Evolutionary conservation across 106 monocot genomes (phyloP), one percentile per base, ranked within the genome.

Genomic region (Phalaenopsis equestris): DNA sequence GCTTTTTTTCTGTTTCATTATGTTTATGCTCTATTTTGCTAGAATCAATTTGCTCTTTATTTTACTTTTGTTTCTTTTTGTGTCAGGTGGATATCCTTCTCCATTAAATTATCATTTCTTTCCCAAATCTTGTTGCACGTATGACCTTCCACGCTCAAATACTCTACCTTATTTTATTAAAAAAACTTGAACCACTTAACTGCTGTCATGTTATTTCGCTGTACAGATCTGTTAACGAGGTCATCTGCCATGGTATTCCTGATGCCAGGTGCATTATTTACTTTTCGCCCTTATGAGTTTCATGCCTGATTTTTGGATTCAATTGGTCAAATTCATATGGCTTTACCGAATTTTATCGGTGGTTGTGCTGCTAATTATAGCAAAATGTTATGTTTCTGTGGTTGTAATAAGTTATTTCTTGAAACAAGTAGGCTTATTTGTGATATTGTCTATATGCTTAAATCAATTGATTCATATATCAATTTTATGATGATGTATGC

Each of bases 101-200:
- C 95, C 99, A 42, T 79, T 99, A 43, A 99, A 99, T 79, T 99
- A 99, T 58, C 88, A 95, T 84, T 99, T 99, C 87, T 99, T 99
- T 81, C 99, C 99, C 21, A 99, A 99, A 81, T 94, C 99, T 83
- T 99, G 99, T 86, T 99, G 99, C 99, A 99, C 99, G 99, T 99
- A 99, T 70, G 99, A 78, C 73, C 85, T 30, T 75, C 19, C 11
- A 23, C 14, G 9, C 18, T 67, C 37, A 48, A 41, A 30, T 83
- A 23, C 42, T 37, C 43, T 47, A 36, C 37, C 42, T 75, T 37
- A 14, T 6, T 86, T 79, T 36, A 10, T 14, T 14, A 52, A 12
- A 12, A 52, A 52, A 17, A 39, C 6, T 55, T 47, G 19, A 74
- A 1, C 57, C 48, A 49, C 24, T 39, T 79, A 72, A 42, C 55